Conservation (phyloP, 371 early-diverging fungal genomes). For the Mucor circinelloides region DNA sequence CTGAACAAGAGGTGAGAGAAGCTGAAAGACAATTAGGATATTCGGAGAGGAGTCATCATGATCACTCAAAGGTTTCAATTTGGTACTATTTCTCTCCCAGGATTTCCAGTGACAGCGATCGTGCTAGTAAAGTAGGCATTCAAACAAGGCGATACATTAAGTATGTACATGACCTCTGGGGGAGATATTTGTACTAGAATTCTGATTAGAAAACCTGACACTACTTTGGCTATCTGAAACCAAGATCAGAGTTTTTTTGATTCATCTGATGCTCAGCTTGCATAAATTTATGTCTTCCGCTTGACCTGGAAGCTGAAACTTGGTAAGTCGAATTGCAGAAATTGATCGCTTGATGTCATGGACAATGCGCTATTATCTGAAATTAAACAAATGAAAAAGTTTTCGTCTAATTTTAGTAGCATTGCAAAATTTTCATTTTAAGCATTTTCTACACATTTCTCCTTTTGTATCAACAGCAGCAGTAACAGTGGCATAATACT, state of each 20-base stretch:
- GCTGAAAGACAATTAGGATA: neutral
- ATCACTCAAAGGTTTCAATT: neutral
- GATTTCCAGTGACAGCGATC: neutral
- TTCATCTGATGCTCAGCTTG: neutral
- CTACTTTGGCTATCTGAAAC: neutral
- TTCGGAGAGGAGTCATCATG: neutral
- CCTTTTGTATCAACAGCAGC: neutral
- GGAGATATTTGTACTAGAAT: neutral
- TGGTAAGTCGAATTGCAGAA: neutral
- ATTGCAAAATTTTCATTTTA: neutral
- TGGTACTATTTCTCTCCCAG: neutral
- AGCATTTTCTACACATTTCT: neutral
- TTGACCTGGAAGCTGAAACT: neutral
- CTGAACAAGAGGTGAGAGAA: neutral
- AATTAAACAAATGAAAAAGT: neutral
- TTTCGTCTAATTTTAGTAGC: neutral
- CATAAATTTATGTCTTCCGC: neutral
- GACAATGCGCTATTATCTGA: neutral
- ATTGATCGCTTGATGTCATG: neutral
- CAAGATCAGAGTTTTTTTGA: neutral
- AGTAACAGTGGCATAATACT: neutral
- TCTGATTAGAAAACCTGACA: neutral
- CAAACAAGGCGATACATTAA: neutral
- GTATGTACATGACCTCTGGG: neutral
- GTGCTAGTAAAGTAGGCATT: neutral